Percentiles rank a stretch among this genome's conserved stretches.
Evolutionary conservation across 129 eudicot genomes (phyloP).

Genomic region (Arctium lappa): DNA sequence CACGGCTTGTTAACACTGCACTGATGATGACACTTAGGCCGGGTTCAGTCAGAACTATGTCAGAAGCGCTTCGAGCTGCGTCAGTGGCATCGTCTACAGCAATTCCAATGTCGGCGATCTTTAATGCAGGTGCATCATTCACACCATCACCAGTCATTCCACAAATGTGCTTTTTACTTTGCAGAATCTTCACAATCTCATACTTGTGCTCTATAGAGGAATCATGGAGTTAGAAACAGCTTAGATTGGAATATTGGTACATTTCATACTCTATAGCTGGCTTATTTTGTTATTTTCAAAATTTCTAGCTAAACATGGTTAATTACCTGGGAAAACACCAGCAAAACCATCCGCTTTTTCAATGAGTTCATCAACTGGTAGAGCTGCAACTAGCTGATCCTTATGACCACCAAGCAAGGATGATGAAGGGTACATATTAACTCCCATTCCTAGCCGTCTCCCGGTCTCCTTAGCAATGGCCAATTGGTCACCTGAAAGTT

Average conservation of each 20-base stretch:
- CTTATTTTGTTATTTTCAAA: neutral
- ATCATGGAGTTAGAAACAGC: neutral
- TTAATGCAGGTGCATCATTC: slow-evolving; percentile 44
- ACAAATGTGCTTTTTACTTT: slow-evolving; percentile 46
- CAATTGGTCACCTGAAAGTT: slow-evolving; percentile 40
- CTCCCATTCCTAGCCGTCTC: slow-evolving; percentile 53
- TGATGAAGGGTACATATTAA: slow-evolving; percentile 52
- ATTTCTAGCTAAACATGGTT: neutral
- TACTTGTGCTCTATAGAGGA: slow-evolving; percentile 40
- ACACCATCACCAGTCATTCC: slow-evolving; percentile 53
- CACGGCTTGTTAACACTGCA: slow-evolving; percentile 45
- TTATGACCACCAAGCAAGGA: slow-evolving; percentile 43
- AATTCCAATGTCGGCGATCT: slow-evolving; percentile 44
- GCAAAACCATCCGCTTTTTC: slow-evolving; percentile 49
- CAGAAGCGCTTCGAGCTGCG: slow-evolving; percentile 48
- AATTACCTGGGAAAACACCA: slow-evolving; percentile 46
- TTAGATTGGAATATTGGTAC: neutral
- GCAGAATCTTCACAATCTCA: slow-evolving; percentile 46
- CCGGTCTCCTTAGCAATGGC: slow-evolving; percentile 60
- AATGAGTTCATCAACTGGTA: slow-evolving; percentile 45
- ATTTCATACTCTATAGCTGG: slow-evolving; percentile 6
- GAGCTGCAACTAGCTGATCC: slow-evolving; percentile 31
- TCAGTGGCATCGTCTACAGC: slow-evolving; percentile 51
- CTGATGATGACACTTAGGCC: slow-evolving; percentile 49
- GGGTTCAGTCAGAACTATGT: slow-evolving; percentile 43